These are phyloP conservation scores for Tilletia setariae DNA, from an alignment of 1,284 basidiomycete genomes.

Conservation along the genomic window DNA sequence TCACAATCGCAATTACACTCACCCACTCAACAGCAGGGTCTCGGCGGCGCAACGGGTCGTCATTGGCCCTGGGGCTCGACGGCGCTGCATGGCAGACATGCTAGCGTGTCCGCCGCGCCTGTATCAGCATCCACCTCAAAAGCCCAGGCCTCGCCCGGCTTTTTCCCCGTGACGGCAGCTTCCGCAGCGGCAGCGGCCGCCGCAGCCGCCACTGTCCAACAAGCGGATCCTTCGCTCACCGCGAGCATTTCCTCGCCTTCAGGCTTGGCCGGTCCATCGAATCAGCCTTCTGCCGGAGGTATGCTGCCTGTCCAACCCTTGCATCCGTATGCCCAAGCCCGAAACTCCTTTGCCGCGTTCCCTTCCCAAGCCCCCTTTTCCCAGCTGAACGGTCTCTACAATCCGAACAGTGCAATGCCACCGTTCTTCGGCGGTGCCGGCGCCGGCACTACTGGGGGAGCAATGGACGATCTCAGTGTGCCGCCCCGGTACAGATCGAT, in stretches of 20 bases:
- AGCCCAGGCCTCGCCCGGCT: not conserved
- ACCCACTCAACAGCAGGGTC: slow-evolving; percentile 30
- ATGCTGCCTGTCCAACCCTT: not conserved
- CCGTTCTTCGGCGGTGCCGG: no score
- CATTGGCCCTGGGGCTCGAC: slow-evolving; percentile 37
- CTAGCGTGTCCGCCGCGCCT: slow-evolving; percentile 30
- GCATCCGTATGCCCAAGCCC: slow-evolving; percentile 31
- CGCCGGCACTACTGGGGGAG: no score
- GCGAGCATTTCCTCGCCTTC: not conserved
- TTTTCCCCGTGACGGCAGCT: not conserved
- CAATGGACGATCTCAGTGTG: slow-evolving; percentile 4
- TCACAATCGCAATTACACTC: not conserved
- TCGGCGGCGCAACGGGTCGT: slow-evolving; percentile 22
- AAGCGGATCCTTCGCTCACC: not conserved
- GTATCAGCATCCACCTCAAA: slow-evolving; percentile 5
- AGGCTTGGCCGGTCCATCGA: not conserved
- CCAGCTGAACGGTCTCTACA: not conserved
- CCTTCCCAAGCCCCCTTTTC: slow-evolving; percentile 21
- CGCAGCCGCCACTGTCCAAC: not conserved
- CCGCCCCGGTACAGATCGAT: slow-evolving; percentile 35
- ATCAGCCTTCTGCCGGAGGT: not conserved
- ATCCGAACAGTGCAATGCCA: no score
- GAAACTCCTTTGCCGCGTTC: slow-evolving; percentile 31
- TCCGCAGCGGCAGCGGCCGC: not conserved
- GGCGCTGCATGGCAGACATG: slow-evolving; percentile 31